Percentiles rank a stretch among this genome's conserved stretches.
phyloP scores from a whole-genome alignment of 345 rosid species.

The Melaleuca alternifolia region DNA sequence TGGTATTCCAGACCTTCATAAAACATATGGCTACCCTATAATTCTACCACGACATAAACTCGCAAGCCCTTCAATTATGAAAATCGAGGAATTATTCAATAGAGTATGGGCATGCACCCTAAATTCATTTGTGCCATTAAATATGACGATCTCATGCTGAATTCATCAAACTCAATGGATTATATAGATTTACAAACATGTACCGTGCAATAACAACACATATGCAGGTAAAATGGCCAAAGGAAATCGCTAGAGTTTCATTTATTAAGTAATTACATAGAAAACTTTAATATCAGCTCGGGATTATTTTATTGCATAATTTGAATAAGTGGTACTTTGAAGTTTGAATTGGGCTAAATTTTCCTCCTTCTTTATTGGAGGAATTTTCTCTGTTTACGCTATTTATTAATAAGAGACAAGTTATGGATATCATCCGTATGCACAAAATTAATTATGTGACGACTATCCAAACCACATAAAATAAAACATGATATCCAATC shows the following conservation, averaged over 20 bases:
- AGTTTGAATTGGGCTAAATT: too few relatives aligned
- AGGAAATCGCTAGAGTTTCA: background rate
- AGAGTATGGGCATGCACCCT: too few relatives aligned
- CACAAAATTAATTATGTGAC: background rate
- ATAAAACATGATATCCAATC: background rate
- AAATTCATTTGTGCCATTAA: background rate
- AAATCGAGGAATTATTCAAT: too few relatives aligned
- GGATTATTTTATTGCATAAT: background rate
- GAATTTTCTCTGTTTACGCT: too few relatives aligned
- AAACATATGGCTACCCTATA: background rate
- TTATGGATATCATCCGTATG: background rate
- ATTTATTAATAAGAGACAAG: background rate
- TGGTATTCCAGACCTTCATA: background rate
- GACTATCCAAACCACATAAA: background rate
- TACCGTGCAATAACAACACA: background rate
- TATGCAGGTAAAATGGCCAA: background rate
- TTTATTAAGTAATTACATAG: background rate
- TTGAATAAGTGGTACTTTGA: too few relatives aligned
- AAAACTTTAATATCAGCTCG: too few relatives aligned
- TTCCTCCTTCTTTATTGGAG: background rate
- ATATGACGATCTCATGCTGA: background rate
- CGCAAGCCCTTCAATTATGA: too few relatives aligned
- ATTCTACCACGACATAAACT: too few relatives aligned
- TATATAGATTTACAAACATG: background rate
- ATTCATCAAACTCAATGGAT: background rate